A percentile compares a stretch with the other conserved stretches of the same genome.
phyloP scores from a whole-genome alignment of 352 stramenopile genomes.

The Phytophthora tubulina region DNA sequence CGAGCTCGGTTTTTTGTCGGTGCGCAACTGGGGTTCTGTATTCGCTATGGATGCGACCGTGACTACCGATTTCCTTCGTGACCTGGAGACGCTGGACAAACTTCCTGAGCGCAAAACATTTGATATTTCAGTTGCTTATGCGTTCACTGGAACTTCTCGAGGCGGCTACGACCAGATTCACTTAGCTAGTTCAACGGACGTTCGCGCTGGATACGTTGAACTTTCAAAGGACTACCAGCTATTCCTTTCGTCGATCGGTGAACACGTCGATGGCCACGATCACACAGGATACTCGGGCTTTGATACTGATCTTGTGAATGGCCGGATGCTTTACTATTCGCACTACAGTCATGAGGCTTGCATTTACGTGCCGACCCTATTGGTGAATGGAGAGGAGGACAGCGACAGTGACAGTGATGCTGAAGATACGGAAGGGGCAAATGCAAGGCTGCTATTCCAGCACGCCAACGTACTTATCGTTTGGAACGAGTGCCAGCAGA shows the following conservation, averaged over 20 bases:
- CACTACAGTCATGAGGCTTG: constrained; percentile 83
- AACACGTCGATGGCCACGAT: constrained; percentile 55
- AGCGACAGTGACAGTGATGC: constrained; percentile 50
- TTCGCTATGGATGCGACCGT: constrained; percentile 76
- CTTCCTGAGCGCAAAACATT: constrained; percentile 83
- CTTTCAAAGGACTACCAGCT: constrained; percentile 76
- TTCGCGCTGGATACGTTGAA: constrained; percentile 46
- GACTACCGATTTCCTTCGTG: constrained; percentile 61
- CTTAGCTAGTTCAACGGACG: constrained; percentile 64
- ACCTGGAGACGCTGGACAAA: constrained; percentile 80
- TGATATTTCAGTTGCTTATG: constrained; percentile 85
- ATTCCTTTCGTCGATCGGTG: constrained; percentile 77
- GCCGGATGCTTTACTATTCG: constrained; percentile 75
- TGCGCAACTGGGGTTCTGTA: constrained; percentile 87
- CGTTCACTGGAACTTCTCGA: constrained; percentile 67
- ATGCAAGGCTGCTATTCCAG: constrained; percentile 56
- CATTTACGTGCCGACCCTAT: constrained; percentile 86
- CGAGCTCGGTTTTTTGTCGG: constrained; percentile 82
- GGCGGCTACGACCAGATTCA: constrained; percentile 83
- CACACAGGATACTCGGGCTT: constrained; percentile 65
- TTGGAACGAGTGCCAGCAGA: constrained; percentile 90
- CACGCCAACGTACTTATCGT: constrained; percentile 85
- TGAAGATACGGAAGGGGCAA: constrained; percentile 39
- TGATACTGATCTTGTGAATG: constrained; percentile 46
- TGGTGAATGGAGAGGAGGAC: constrained; percentile 51